Conservation (phyloP, 2,329 filamentous ascomycete genomes). For the Metarhizium brunneum region DNA sequence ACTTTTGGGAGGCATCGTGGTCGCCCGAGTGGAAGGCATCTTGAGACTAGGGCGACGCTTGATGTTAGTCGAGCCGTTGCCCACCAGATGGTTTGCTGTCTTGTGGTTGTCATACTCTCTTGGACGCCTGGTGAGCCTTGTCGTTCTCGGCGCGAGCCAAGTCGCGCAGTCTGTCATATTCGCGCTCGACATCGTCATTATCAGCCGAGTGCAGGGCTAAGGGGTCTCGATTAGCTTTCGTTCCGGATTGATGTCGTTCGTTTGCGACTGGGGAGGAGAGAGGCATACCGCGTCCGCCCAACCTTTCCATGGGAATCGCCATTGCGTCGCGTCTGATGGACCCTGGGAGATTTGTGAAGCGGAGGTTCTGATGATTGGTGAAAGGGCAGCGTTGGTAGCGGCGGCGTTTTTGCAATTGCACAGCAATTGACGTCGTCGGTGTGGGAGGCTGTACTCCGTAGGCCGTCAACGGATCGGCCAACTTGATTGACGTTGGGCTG, state of each 20-base stretch:
- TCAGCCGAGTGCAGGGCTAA: conserved; percentile 68
- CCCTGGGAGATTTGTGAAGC: too few species aligned
- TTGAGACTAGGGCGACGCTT: conserved; percentile 43
- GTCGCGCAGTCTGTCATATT: conserved; percentile 86
- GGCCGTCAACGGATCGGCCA: too few species aligned
- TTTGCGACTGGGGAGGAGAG: background rate
- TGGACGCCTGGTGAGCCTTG: conserved; percentile 70
- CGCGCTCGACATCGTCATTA: conserved; percentile 61
- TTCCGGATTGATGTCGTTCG: background rate
- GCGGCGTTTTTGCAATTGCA: too few species aligned
- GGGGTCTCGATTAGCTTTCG: conserved; percentile 3
- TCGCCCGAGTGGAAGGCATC: conserved; percentile 79
- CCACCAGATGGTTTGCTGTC: background rate
- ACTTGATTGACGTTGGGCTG: too few species aligned
- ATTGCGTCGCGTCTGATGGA: conserved; percentile 9
- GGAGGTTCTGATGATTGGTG: too few species aligned
- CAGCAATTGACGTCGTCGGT: too few species aligned
- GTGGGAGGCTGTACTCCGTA: too few species aligned
- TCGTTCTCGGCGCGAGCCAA: conserved; percentile 72
- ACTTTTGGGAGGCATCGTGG: conserved; percentile 70
- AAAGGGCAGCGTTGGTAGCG: too few species aligned
- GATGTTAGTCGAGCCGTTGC: background rate
- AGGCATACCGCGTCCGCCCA: conserved; percentile 32
- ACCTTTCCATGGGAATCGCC: conserved; percentile 28
- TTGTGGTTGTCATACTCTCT: conserved; percentile 42